phyloP scores from a whole-genome alignment of 805 yeast genomes.

The Kodamaea kaohsiungensis region DNA sequence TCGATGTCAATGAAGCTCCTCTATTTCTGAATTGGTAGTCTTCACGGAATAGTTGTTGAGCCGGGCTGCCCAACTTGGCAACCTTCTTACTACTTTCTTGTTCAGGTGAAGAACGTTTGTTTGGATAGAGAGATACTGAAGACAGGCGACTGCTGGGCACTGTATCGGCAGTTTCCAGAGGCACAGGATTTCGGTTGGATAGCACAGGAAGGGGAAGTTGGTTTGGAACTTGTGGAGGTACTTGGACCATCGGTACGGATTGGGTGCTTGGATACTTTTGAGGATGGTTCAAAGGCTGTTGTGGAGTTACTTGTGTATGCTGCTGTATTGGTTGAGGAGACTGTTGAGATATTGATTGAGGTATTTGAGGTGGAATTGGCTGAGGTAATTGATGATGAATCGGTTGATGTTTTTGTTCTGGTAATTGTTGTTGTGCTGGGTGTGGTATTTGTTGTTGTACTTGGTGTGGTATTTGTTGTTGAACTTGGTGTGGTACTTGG shows the following conservation, averaged over 20 bases:
- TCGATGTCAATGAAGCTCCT: not conserved
- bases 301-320: not conserved
- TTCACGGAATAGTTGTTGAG: not conserved
- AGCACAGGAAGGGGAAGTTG: not conserved
- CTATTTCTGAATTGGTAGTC: not conserved
- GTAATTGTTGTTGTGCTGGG: not conserved
- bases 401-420: too few relatives aligned
- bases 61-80: not conserved
- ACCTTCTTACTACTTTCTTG: not conserved
- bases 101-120: not conserved
- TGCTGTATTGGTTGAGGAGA: not conserved
- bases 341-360: too few relatives aligned
- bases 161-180: not conserved
- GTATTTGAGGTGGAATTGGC: too few relatives aligned
- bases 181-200: not conserved
- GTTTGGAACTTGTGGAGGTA: not conserved
- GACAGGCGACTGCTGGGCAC: not conserved
- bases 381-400: too few relatives aligned
- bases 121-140: not conserved
- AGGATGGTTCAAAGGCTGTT: not conserved
- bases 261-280: not conserved
- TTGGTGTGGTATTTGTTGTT: not conserved
- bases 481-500: not conserved
- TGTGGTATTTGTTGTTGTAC: not conserved
- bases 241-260: too few relatives aligned